Evolutionary conservation across 2,329 filamentous ascomycete species (phyloP).

Genomic region (Exophiala alcalophila): DNA sequence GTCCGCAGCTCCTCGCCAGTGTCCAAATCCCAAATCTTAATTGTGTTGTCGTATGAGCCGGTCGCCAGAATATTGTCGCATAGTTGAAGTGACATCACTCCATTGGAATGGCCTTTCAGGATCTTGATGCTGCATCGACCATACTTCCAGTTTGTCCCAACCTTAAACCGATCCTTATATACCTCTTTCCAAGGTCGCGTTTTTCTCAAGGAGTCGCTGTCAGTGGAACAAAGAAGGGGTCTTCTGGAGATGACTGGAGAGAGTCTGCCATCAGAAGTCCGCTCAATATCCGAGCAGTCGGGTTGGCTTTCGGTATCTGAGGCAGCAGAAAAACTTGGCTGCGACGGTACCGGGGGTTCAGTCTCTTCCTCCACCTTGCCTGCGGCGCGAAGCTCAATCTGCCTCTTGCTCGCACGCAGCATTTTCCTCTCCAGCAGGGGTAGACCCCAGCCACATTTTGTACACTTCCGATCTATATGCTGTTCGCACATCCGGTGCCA

Average conservation of each 20-base stretch:
- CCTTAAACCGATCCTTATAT: conserved; percentile 91
- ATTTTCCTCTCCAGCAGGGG: conserved; percentile 86
- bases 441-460: conserved; percentile 92
- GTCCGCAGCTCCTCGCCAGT: conserved; percentile 84
- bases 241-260: conserved; percentile 17
- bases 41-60: conserved; percentile 89
- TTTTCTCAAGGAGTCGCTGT: conserved; percentile 16
- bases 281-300: conserved; percentile 16
- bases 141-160: conserved; percentile 97
- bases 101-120: conserved; percentile 84
- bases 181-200: conserved; percentile 88
- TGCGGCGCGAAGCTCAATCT: conserved; percentile 69
- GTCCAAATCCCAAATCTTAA: conserved; percentile 94
- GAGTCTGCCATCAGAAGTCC: conserved; percentile 12
- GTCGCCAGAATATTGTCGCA: conserved; percentile 89
- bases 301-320: conserved; percentile 16
- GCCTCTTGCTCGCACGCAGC: conserved; percentile 79
- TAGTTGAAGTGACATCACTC: conserved; percentile 75
- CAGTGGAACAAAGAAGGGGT: conserved; percentile 6
- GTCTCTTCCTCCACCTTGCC: conserved; percentile 55
- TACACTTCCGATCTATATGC: conserved; percentile 90
- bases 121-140: conserved; percentile 80
- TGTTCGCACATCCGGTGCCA: conserved; percentile 99
- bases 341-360: conserved; percentile 49
- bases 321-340: conserved; percentile 5